Evolutionary conservation across 768 basidiomycete genomes (phyloP).

Genomic region (Lentinula edodes): DNA sequence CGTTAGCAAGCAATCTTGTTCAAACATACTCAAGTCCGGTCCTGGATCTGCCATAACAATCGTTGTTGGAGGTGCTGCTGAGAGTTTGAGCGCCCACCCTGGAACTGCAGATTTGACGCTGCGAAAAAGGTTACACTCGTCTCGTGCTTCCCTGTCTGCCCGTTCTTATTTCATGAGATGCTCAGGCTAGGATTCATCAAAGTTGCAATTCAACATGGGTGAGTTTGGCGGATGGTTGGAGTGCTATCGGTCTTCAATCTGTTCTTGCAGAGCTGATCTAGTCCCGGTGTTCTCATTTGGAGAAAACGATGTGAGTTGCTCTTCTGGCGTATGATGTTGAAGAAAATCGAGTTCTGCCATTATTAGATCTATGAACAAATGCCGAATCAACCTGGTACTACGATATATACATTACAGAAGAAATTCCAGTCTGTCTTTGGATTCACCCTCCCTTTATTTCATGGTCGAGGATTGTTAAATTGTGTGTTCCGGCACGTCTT

Average conservation of each 20-base stretch:
- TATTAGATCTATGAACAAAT: slow-evolving; percentile 94
- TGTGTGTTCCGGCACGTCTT: slow-evolving; percentile 43
- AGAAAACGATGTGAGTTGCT: slow-evolving; percentile 82
- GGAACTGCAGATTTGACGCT: slow-evolving; percentile 93
- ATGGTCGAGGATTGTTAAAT: slow-evolving; percentile 91
- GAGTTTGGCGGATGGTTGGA: slow-evolving; percentile 14
- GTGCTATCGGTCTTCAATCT: background rate
- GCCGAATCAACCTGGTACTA: slow-evolving; percentile 91
- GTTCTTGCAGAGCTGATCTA: slow-evolving; percentile 68
- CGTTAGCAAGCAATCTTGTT: slow-evolving; percentile 86
- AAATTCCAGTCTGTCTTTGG: slow-evolving; percentile 90
- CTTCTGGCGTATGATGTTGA: slow-evolving; percentile 1
- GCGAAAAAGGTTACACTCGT: slow-evolving; percentile 47
- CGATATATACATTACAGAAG: slow-evolving; percentile 80
- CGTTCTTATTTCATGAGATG: background rate
- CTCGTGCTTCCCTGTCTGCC: background rate
- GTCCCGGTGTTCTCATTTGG: slow-evolving; percentile 99
- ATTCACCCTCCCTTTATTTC: slow-evolving; percentile 96
- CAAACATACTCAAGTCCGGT: slow-evolving; percentile 72
- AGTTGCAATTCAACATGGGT: slow-evolving; percentile 87
- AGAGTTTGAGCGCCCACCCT: slow-evolving; percentile 89
- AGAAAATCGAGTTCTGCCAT: background rate
- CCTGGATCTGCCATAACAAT: slow-evolving; percentile 78
- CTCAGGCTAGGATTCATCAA: slow-evolving; percentile 90
- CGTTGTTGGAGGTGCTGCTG: slow-evolving; percentile 94